phyloP scores from a whole-genome alignment of 495 filamentous ascomycete species.

The Penicillium coprophilum region DNA sequence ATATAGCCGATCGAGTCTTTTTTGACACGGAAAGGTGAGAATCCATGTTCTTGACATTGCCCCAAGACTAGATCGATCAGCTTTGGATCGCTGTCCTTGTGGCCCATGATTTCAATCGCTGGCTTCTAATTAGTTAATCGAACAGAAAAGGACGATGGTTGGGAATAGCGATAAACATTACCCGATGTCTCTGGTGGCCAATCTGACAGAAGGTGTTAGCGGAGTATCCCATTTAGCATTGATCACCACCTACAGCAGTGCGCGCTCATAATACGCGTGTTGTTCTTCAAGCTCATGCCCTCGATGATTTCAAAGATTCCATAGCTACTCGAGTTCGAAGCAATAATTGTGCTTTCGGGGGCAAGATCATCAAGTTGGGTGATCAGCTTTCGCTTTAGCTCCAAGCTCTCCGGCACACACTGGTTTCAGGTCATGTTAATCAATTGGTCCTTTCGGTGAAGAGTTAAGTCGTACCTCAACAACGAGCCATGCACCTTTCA shows the following conservation, averaged over 20 bases:
- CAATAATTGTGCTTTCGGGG: slow-evolving; percentile 30
- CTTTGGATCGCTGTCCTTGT: slow-evolving; percentile 25
- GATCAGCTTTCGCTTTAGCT: slow-evolving; percentile 30
- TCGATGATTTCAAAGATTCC: slow-evolving; percentile 36
- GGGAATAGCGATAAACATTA: slow-evolving; percentile 5
- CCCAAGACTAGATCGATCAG: slow-evolving; percentile 29
- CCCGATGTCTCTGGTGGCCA: slow-evolving; percentile 44
- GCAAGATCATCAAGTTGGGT: slow-evolving; percentile 32
- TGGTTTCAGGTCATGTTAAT: slow-evolving; percentile 11
- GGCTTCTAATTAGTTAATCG: background rate
- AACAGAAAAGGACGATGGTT: background rate
- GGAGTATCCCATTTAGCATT: background rate
- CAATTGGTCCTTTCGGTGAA: background rate
- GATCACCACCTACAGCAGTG: slow-evolving; percentile 37
- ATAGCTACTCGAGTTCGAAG: slow-evolving; percentile 44
- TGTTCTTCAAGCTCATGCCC: slow-evolving; percentile 27
- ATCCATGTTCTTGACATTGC: slow-evolving; percentile 33
- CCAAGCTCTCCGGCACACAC: slow-evolving; percentile 38
- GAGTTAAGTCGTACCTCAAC: slow-evolving; percentile 30
- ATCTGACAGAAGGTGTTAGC: slow-evolving; percentile 18
- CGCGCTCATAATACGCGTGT: slow-evolving; percentile 28
- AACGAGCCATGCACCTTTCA: slow-evolving; percentile 35
- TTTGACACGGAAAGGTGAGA: slow-evolving; percentile 39
- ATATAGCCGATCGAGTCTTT: slow-evolving; percentile 39
- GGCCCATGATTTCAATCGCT: slow-evolving; percentile 46